These are phyloP conservation scores for Neohortaea acidophila DNA, from an alignment of 495 filamentous ascomycete species.

Conservation along the genomic window DNA sequence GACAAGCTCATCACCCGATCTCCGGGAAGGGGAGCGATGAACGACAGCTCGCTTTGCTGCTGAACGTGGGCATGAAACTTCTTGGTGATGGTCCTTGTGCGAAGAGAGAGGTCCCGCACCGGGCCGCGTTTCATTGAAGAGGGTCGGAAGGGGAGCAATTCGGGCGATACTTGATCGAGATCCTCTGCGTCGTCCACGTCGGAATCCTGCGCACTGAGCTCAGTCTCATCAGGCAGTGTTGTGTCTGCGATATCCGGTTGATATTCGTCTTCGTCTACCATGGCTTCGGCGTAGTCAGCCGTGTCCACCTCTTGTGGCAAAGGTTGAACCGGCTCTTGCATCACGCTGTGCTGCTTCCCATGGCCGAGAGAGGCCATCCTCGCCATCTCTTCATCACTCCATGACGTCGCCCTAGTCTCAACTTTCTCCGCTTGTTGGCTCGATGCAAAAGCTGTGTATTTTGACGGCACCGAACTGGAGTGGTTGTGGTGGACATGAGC, in stretches of 20 bases:
- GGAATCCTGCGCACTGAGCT: too few species aligned
- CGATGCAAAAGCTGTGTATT: conserved; percentile 23
- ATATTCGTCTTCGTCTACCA: too few species aligned
- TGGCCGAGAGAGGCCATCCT: conserved; percentile 10
- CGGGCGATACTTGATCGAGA: too few species aligned
- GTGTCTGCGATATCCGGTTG: too few species aligned
- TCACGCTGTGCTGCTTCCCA: conserved; percentile 6
- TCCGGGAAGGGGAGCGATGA: conserved; percentile 14
- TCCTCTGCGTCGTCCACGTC: too few species aligned
- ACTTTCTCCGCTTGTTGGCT: conserved; percentile 21
- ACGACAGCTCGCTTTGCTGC: conserved; percentile 18
- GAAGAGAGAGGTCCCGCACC: conserved; percentile 9
- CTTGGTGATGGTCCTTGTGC: conserved; percentile 10
- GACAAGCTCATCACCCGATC: conserved; percentile 23
- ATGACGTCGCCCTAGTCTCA: conserved; percentile 30
- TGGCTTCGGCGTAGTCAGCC: too few species aligned
- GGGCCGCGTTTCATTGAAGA: neutral
- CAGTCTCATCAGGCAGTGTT: too few species aligned
- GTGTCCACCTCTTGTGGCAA: too few species aligned
- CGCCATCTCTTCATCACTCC: conserved; percentile 20
- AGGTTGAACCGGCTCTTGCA: too few species aligned
- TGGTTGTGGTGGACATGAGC: conserved; percentile 14
- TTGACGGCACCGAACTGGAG: conserved; percentile 26
- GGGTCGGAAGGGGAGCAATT: neutral
- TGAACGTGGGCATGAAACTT: neutral